Evolutionary conservation across 169 alveolate genomes (phyloP).

Genomic region (Miamiensis avidus): DNA sequence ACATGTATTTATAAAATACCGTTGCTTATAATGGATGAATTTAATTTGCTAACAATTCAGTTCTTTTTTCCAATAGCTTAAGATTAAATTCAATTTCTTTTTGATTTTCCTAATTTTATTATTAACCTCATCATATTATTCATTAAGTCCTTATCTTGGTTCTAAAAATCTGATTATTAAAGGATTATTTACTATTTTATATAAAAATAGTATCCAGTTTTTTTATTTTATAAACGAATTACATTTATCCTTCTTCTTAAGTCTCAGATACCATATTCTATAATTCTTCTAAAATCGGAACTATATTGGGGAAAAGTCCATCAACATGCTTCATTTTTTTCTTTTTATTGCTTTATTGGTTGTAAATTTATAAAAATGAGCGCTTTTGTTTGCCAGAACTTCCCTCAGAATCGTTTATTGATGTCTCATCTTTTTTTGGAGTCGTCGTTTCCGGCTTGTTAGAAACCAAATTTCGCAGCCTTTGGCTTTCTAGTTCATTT

Average conservation of each 20-base stretch:
- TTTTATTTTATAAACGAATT: too few relatives aligned
- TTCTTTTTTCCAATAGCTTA: constrained; percentile 20
- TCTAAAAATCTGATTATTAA: constrained; percentile 11
- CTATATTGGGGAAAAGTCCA: not conserved
- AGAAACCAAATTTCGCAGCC: not conserved
- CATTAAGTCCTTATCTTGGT: constrained; percentile 28
- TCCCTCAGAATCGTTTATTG: not conserved
- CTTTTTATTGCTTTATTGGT: too few relatives aligned
- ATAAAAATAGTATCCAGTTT: too few relatives aligned
- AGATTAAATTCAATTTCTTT: constrained; percentile 10
- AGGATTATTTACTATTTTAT: too few relatives aligned
- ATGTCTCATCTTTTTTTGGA: not conserved
- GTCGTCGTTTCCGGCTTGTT: not conserved
- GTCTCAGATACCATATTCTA: not conserved
- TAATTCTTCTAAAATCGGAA: not conserved
- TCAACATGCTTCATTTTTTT: not conserved
- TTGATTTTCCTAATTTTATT: constrained; percentile 19
- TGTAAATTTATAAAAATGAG: too few relatives aligned
- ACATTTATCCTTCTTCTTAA: not conserved
- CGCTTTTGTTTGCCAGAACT: too few relatives aligned
- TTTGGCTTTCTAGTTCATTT: constrained; percentile 11
- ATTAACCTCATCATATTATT: constrained; percentile 24
- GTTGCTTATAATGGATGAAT: not conserved
- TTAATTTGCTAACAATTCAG: constrained; percentile 29
- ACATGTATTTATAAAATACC: not conserved